phyloP scores from a whole-genome alignment of 2,329 filamentous ascomycete genomes.

The Ambrosiella beaveri region DNA sequence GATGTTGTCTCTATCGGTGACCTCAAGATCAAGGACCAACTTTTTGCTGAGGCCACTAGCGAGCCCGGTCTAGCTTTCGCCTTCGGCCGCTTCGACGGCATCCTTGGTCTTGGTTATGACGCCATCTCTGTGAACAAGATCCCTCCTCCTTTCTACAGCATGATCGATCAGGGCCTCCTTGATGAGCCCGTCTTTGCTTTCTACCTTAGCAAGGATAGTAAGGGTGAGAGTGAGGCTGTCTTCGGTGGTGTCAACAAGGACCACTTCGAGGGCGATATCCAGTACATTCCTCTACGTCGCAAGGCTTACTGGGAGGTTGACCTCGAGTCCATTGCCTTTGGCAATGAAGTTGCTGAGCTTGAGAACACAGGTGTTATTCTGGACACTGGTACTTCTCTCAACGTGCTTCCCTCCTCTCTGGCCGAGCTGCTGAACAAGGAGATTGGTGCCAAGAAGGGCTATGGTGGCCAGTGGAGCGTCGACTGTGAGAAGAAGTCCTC shows the following conservation, averaged over 20 bases:
- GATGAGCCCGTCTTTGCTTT: slow-evolving; percentile 93
- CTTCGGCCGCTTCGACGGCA: slow-evolving; percentile 94
- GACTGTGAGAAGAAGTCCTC: slow-evolving; percentile 71
- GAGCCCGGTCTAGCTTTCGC: slow-evolving; percentile 96
- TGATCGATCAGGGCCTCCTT: slow-evolving; percentile 75
- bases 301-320: slow-evolving; percentile 99
- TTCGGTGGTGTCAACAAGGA: slow-evolving; percentile 78
- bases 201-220: slow-evolving; percentile 58
- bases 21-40: slow-evolving; percentile 69
- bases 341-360: slow-evolving; percentile 69
- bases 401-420: slow-evolving; percentile 77
- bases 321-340: slow-evolving; percentile 78
- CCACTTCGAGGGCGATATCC: slow-evolving; percentile 71
- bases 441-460: slow-evolving; percentile 96
- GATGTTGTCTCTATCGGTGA: slow-evolving; percentile 80
- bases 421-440: slow-evolving; percentile 94
- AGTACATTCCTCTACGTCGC: slow-evolving; percentile 83
- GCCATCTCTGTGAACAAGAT: slow-evolving; percentile 95
- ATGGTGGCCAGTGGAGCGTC: slow-evolving; percentile 88
- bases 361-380: slow-evolving; percentile 93
- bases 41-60: slow-evolving; percentile 89
- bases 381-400: slow-evolving; percentile 95
- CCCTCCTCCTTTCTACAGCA: slow-evolving; percentile 87
- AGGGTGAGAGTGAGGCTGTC: slow-evolving; percentile 65
- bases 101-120: slow-evolving; percentile 85